A percentile compares a stretch with the other conserved stretches of the same genome.
Conservation (phyloP, 2,329 filamentous ascomycete species). For the Tolypocladium paradoxum region DNA sequence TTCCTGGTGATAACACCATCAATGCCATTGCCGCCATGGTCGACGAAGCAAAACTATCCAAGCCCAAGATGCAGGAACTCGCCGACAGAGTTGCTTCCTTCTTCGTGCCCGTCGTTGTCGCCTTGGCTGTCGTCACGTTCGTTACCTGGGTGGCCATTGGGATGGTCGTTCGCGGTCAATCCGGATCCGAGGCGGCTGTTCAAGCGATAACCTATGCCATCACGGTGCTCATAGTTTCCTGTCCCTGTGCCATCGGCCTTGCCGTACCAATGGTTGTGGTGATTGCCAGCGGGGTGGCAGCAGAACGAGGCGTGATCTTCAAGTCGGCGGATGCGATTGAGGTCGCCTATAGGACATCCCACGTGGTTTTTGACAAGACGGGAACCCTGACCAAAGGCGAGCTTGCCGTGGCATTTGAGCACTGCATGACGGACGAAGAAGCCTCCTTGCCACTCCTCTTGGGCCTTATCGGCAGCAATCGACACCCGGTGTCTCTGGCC, state of each 20-base stretch:
- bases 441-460: conserved; percentile 12
- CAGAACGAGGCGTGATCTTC: conserved; percentile 55
- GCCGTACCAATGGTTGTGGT: conserved; percentile 73
- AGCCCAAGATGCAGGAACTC: conserved; percentile 56
- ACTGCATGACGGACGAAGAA: neutral
- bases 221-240: conserved; percentile 63
- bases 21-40: conserved; percentile 59
- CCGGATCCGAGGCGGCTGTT: conserved; percentile 38
- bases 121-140: conserved; percentile 49
- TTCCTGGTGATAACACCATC: conserved; percentile 64
- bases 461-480: conserved; percentile 26
- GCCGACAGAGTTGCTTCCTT: conserved; percentile 57
- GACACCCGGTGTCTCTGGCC: conserved; percentile 42
- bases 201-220: conserved; percentile 62
- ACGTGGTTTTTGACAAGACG: conserved; percentile 74
- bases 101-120: conserved; percentile 57
- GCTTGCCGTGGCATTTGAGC: conserved; percentile 26
- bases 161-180: conserved; percentile 22
- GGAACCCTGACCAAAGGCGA: conserved; percentile 59
- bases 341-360: conserved; percentile 44
- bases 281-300: conserved; percentile 56
- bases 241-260: conserved; percentile 65
- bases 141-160: conserved; percentile 56
- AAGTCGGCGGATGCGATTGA: conserved; percentile 57
- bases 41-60: conserved; percentile 57